Conservation (phyloP, 2,329 filamentous ascomycete genomes). For the Xylariaceae sp. region DNA sequence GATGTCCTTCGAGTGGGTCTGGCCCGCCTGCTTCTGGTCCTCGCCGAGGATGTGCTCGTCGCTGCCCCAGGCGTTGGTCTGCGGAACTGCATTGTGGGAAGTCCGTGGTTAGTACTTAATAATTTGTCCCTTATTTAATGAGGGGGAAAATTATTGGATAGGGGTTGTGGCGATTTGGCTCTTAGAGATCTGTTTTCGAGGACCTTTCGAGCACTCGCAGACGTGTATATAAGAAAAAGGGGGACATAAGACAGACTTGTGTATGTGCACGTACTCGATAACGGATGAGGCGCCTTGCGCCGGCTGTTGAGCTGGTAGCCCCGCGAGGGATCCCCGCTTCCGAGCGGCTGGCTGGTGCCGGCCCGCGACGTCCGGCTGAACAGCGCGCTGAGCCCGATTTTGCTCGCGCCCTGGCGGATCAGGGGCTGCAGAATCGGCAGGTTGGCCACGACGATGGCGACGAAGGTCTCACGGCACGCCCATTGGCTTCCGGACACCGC, state of each 20-base stretch:
- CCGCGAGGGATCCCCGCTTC: constrained; percentile 1
- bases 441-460: constrained; percentile 43
- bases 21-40: not conserved
- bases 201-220: not conserved
- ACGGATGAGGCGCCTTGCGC: not conserved
- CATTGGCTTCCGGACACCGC: constrained; percentile 32
- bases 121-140: not conserved
- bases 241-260: not conserved
- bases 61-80: constrained; percentile 17
- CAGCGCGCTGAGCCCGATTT: constrained; percentile 20
- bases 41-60: constrained; percentile 19
- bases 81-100: not conserved
- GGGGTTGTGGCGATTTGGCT: not conserved
- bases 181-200: not conserved
- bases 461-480: constrained; percentile 45
- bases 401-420: constrained; percentile 17
- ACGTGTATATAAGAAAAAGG: not conserved
- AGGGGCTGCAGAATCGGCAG: constrained; percentile 30
- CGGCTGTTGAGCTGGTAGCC: not conserved
- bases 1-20: not conserved
- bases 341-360: constrained; percentile 4
- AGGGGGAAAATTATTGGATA: not conserved
- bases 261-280: not conserved
- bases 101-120: not conserved
- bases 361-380: constrained; percentile 14